Evolutionary conservation across 78 protist genomes (phyloP).

Genomic region (Isochrysis galbana): DNA sequence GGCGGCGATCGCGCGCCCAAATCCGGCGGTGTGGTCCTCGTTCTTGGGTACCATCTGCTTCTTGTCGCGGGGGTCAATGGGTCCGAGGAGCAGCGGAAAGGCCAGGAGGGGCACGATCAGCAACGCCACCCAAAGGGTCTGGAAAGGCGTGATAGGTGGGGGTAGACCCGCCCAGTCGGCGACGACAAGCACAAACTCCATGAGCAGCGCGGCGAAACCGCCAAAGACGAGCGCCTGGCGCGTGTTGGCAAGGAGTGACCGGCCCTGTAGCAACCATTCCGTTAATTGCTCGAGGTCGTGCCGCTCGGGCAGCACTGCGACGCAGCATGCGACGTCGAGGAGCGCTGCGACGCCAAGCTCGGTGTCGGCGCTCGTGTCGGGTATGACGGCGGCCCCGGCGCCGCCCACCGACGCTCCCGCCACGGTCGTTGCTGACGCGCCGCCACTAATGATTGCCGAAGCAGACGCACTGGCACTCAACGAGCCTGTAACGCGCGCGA

Average conservation of each 20-base stretch:
- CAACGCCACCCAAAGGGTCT: not conserved
- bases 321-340: not conserved
- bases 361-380: not conserved
- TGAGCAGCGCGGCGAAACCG: not conserved
- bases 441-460: no score
- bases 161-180: not conserved
- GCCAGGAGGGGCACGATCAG: not conserved
- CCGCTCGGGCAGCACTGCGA: not conserved
- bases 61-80: not conserved
- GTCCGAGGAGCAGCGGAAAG: not conserved
- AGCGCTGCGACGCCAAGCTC: not conserved
- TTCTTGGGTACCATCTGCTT: conserved; percentile 2
- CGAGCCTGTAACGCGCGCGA: no score
- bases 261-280: conserved; percentile 19
- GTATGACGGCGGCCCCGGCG: not conserved
- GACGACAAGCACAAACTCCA: no score
- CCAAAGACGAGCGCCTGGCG: not conserved
- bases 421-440: no score
- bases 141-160: not conserved
- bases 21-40: not conserved
- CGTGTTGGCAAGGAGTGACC: not conserved
- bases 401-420: no score
- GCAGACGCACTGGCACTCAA: no score
- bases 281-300: not conserved
- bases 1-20: no score